Base-by-base conservation (phyloP, 768 basidiomycete genomes). In the Termitomyces sp. region DNA sequence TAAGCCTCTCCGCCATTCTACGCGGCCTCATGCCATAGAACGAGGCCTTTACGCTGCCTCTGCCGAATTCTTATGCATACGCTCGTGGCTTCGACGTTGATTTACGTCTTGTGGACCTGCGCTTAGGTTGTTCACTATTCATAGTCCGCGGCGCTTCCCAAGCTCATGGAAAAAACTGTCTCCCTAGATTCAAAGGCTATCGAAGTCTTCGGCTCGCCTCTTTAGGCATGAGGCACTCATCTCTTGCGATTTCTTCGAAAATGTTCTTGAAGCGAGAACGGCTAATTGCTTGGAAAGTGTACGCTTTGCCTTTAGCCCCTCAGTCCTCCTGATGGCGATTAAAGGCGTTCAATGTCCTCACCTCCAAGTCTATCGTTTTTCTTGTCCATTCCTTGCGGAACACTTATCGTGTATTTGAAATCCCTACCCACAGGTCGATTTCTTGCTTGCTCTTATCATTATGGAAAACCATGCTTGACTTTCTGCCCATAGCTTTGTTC, bases 21-120 rank as follows among this genome's bases (percentile, higher is more conserved):
- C 54, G 23, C 54, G 20, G 54, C 59, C 47, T 55, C 54, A 55
- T 60, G 54, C 47, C 50, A 30, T 23, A 36, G 36, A 59, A 56
- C 48, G 54, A 60, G 53, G 40, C 32, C 33, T 36, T 55, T 44
- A n/a, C 23, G 13, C 36, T 20, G 48, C 47, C 48, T 56, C 23
- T 12, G 3, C 47, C 38, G 54, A 55, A 36, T 26, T 28, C 26
- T 58, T 26, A 43, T 46, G 33, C 50, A 40, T 48, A n/a, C 16
- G 40, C 23, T 43, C 26, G 44, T 44, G 33, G 28, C 36, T 32
- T 59, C 52, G 28, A 43, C 20, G n/a, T 13, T 55, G 28, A 16
- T 35, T 50, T 60, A 60, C 59, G 59, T 60, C 55, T 47, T 32
- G 51, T 28, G 36, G 23, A 38, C 38, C 36, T 52, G 50, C 8